Evolutionary conservation across 2,329 filamentous ascomycete genomes (phyloP), one percentile per base, ranked within the genome.

Genomic region (Tolypocladium sp.): DNA sequence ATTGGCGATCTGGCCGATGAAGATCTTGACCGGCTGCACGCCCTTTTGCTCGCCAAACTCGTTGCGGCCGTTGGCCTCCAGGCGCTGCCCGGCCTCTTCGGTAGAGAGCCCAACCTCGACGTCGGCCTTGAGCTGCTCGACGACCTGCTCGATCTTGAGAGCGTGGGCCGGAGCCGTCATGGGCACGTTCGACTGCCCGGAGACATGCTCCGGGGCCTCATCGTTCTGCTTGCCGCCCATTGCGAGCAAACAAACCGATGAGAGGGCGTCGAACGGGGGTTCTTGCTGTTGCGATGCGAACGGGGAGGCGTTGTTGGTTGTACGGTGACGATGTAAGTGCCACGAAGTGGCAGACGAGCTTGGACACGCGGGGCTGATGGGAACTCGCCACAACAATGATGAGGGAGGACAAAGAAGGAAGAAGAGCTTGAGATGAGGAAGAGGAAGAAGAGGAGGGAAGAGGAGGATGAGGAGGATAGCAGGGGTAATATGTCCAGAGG

Each of bases 1-100:
- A 70, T 89, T 89, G 60, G 84, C 85, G 57, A 89, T 76, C 67
- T 90, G 86, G 38, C 81, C 77, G 55, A 88, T 74, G 27, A 90
- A 73, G 61, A 89, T 89, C 67, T 87, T 86, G 58, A 80, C 64
- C 35, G 83, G 79, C 58, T 82, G 82, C 27, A 89, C 85, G 10
- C 82, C 82, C 57, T 80, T 75, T 8, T 76, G 79, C 54, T 85
- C 82, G 57, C 85, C 83, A 13, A 90, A 79, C 60, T 88, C 81
- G 63, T 90, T 90, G 20, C 74, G 71, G 4, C 86, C 86, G 72
- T 82, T 81, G 54, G 82, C 71, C 33, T 81, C 77, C 2, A 87
- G 73, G 27, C 85, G 79, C 12, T 68, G 66, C 62, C 78, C 76
- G 22, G 82, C 85, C 62, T 88, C 84, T 2, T 70, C 70, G 5